A percentile compares a stretch with the other conserved stretches of the same genome.
phyloP scores from a whole-genome alignment of 805 yeast genomes.

The Candida caryicola region DNA sequence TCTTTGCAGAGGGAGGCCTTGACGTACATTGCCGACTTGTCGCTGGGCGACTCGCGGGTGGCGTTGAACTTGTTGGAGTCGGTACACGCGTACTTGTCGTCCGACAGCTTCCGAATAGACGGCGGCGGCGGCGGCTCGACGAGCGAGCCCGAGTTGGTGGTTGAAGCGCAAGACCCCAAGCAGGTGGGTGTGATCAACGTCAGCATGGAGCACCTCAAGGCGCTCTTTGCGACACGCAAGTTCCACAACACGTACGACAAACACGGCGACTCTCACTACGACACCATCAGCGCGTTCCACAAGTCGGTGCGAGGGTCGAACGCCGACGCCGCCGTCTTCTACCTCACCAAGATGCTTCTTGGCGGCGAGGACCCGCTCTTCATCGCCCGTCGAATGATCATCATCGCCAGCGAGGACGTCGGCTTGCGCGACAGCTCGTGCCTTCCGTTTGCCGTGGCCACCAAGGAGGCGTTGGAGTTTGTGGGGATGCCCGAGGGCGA shows the following conservation, averaged over 20 bases:
- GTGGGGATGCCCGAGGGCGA: slow-evolving; percentile 96
- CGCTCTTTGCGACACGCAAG: slow-evolving; percentile 41
- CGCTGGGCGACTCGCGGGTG: slow-evolving; percentile 87
- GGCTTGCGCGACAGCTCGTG: slow-evolving; percentile 83
- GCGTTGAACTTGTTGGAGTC: slow-evolving; percentile 81
- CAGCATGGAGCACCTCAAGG: slow-evolving; percentile 37
- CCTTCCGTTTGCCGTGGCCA: slow-evolving; percentile 81
- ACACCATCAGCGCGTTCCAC: slow-evolving; percentile 93
- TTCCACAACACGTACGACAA: slow-evolving; percentile 68
- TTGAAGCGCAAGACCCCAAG: slow-evolving; percentile 12
- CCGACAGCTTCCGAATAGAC: slow-evolving; percentile 22
- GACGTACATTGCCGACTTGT: slow-evolving; percentile 64
- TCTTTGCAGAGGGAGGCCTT: slow-evolving; percentile 55
- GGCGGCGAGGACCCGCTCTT: slow-evolving; percentile 95
- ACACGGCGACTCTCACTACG: slow-evolving; percentile 91
- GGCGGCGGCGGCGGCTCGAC: slow-evolving; percentile 13
- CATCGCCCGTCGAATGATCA: slow-evolving; percentile 84
- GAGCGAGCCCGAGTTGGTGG: slow-evolving; percentile 2
- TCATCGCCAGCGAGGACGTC: slow-evolving; percentile 93
- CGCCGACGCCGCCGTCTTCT: slow-evolving; percentile 86
- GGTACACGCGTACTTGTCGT: slow-evolving; percentile 52
- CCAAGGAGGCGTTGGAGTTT: slow-evolving; percentile 83
- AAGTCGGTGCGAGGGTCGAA: slow-evolving; percentile 88
- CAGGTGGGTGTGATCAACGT: slow-evolving; percentile 40
- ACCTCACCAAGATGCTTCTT: slow-evolving; percentile 80